Evolutionary conservation across 2,329 filamentous ascomycete species (phyloP).

Genomic region (Raffaelea albimanens): DNA sequence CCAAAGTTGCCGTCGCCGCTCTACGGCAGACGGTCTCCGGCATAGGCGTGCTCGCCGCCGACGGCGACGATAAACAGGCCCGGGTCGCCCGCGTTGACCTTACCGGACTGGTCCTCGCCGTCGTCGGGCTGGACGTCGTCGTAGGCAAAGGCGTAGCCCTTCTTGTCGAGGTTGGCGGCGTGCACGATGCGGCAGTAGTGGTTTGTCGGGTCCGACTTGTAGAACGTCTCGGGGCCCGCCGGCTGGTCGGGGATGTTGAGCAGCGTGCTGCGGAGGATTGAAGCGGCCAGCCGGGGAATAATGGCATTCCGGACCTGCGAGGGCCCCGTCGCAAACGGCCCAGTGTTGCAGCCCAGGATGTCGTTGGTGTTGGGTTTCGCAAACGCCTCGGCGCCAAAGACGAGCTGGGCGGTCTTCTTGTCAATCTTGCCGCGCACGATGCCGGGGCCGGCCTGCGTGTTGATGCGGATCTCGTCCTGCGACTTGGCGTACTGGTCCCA

Average conservation of each 20-base stretch:
- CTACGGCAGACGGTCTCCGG: slow-evolving; percentile 12
- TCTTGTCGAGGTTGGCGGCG: slow-evolving; percentile 39
- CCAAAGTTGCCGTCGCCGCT: no score
- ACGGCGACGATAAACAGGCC: slow-evolving; percentile 39
- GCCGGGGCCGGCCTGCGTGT: slow-evolving; percentile 55
- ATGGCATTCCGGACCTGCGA: slow-evolving; percentile 30
- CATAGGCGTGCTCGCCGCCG: slow-evolving; percentile 28
- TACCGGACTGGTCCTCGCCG: slow-evolving; percentile 44
- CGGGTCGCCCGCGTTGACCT: slow-evolving; percentile 42
- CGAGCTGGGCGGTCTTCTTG: slow-evolving; percentile 24
- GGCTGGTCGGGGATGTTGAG: slow-evolving; percentile 21
- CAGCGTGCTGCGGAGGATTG: slow-evolving; percentile 45
- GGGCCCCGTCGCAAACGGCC: slow-evolving; percentile 42
- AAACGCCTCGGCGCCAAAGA: slow-evolving; percentile 35
- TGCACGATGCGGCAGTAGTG: slow-evolving; percentile 51
- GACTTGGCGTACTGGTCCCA: slow-evolving; percentile 26
- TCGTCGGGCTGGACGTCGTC: slow-evolving; percentile 47
- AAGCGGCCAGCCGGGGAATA: slow-evolving; percentile 39
- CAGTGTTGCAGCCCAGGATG: slow-evolving; percentile 58
- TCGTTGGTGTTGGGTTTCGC: slow-evolving; percentile 47
- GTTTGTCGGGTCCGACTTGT: slow-evolving; percentile 36
- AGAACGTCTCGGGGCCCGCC: slow-evolving; percentile 25
- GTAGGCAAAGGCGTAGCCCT: slow-evolving; percentile 52
- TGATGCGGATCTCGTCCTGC: slow-evolving; percentile 28
- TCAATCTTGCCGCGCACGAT: slow-evolving; percentile 40